Base-by-base conservation (phyloP, 2,329 filamentous ascomycete genomes). In the Epichloe bromicola region DNA sequence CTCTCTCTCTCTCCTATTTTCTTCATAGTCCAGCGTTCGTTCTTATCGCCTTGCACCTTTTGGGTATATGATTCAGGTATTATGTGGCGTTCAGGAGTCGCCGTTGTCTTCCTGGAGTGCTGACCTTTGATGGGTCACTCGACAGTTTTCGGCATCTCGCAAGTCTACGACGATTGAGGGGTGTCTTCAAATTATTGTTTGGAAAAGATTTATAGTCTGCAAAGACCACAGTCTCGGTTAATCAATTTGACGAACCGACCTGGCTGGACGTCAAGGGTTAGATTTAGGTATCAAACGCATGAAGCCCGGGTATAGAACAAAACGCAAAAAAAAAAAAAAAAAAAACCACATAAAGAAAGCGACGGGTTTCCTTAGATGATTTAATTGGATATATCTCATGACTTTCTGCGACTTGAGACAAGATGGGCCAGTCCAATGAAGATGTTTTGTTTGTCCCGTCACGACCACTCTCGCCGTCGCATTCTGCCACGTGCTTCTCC, bases 131-230 rank as follows among this genome's bases (percentile, higher is more conserved):
- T 14, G 34, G 17, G 26, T 33, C 33, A 44, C 14, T 41, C 33
- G 19, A 34, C 36, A 39, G 19, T 6, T 37, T 17, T 30, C 36
- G 30, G 40, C 36, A 33, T 4, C 39, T 36, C 36, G 42, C 30
- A 44, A 38, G 34, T 10, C 37, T 37, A 19, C 41, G 19, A 20
- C 33, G 37, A 49, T 43, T 17, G 40, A 39, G 4, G 14, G 30
- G 36, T 37, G 7, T 41, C 23, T 39, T 23, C 11, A 5, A 4
- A 3, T n/a, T 42, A 20, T 42, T 42, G n/a, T 14, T 34, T 17
- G 33, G 48, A 14, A 38, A 44, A 49, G 48, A 49, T 14, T 12
- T 26, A 49, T 19, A 49, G 48, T 49, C 40, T 49, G 48, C 40
- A 49, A 44, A 37, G 40, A 38, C 33, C 33, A n/a, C 46, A 48